A percentile compares a stretch with the other conserved stretches of the same genome.
phyloP scores from a whole-genome alignment of 1,284 basidiomycete genomes.

The Ganoderma leucocontextum region DNA sequence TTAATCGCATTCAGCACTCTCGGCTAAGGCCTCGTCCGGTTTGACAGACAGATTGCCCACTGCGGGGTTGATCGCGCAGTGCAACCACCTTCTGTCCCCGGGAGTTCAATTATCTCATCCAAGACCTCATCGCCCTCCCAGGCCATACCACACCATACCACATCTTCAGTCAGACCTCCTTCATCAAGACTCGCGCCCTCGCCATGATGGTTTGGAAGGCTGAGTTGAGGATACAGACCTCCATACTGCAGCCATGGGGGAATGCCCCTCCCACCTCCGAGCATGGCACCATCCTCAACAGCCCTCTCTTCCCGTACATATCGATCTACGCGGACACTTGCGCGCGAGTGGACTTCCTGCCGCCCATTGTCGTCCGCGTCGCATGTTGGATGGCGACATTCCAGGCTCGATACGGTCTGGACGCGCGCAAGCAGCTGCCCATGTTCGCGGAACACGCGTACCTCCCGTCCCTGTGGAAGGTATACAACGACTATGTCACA shows the following conservation, averaged over 20 bases:
- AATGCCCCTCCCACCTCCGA: neutral
- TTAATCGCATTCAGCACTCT: neutral
- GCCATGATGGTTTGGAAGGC: neutral
- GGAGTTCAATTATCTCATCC: neutral
- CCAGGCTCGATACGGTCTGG: neutral
- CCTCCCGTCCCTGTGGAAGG: neutral
- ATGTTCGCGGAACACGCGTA: neutral
- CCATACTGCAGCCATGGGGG: neutral
- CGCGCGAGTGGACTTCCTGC: neutral
- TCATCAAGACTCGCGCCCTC: neutral
- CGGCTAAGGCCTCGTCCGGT: neutral
- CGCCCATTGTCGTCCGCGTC: constrained; percentile 10
- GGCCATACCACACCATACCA: neutral
- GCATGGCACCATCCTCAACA: neutral
- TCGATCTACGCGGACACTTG: neutral
- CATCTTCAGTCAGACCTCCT: neutral
- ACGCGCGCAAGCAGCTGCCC: neutral
- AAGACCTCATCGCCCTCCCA: neutral
- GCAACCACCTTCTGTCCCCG: neutral
- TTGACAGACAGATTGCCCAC: neutral
- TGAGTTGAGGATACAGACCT: neutral
- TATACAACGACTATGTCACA: neutral
- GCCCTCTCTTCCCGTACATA: neutral
- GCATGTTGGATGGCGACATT: constrained; percentile 14
- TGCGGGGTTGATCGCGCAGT: neutral